phyloP scores from a whole-genome alignment of 176 grass and related monocot species.

The Cenchrus americanus region DNA sequence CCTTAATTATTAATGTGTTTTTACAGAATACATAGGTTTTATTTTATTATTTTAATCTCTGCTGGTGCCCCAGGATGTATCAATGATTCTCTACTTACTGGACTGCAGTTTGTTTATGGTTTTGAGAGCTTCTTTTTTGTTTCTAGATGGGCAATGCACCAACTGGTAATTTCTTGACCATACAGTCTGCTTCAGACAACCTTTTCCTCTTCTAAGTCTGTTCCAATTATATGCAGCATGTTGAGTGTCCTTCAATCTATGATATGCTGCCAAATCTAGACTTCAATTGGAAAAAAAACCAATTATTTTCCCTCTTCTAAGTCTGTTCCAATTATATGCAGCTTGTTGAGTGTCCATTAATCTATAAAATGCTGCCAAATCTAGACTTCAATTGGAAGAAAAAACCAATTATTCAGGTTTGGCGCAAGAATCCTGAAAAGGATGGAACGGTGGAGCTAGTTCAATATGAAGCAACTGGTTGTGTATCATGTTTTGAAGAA shows the following conservation, averaged over 20 bases:
- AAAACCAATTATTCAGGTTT: constrained; percentile 75
- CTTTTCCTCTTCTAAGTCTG: no score
- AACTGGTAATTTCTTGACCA: constrained; percentile 73
- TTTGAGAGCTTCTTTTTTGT: constrained; percentile 99
- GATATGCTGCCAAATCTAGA: no score
- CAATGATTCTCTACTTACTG: constrained; percentile 93
- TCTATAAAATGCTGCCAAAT: constrained; percentile 93
- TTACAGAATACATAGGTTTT: constrained; percentile 13
- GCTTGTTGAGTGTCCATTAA: constrained; percentile 89
- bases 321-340: constrained; percentile 33
- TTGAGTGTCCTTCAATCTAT: no score
- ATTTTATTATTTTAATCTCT: constrained; percentile 38
- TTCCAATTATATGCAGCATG: no score
- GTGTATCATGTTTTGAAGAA: constrained; percentile 82
- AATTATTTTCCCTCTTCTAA: not conserved
- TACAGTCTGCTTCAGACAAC: no score
- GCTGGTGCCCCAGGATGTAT: constrained; percentile 96
- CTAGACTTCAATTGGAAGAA: constrained; percentile 74
- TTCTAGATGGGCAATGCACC: constrained; percentile 93
- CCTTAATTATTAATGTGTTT: not conserved
- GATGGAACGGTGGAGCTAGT: constrained; percentile 55
- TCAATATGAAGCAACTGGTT: constrained; percentile 65
- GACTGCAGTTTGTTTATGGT: constrained; percentile 92
- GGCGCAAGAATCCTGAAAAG: constrained; percentile 72
- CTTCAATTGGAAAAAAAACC: no score